Evolutionary conservation across 202 grass and related monocot species (phyloP).

Genomic region (Elaeis oleifera): DNA sequence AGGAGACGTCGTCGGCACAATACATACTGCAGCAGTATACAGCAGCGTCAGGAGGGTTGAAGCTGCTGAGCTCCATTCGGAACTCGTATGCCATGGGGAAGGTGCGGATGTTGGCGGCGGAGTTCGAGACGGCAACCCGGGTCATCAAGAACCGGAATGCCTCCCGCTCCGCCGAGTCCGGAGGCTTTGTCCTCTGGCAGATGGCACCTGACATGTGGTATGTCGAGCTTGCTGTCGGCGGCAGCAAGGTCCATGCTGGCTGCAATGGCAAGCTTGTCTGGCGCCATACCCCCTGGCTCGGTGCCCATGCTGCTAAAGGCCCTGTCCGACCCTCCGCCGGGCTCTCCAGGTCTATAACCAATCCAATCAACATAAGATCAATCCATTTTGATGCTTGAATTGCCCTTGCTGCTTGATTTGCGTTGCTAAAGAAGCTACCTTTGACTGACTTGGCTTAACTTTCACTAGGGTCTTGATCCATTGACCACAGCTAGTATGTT

Average conservation of each 20-base stretch:
- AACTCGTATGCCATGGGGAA: slow-evolving; percentile 77
- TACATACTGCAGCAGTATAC: slow-evolving; percentile 94
- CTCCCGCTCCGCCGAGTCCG: slow-evolving; percentile 36
- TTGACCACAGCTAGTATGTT: slow-evolving; percentile 78
- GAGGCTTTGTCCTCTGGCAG: slow-evolving; percentile 82
- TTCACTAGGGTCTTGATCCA: slow-evolving; percentile 50
- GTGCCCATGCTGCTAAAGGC: slow-evolving; percentile 71
- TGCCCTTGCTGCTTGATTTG: neutral
- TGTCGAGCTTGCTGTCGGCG: slow-evolving; percentile 70
- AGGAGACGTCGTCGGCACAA: slow-evolving; percentile 91
- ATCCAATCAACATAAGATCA: neutral
- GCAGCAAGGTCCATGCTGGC: slow-evolving; percentile 79
- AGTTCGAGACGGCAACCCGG: slow-evolving; percentile 56
- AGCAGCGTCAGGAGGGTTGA: slow-evolving; percentile 71
- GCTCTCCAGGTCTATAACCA: slow-evolving; percentile 54
- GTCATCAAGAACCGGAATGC: slow-evolving; percentile 63
- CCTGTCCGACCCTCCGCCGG: slow-evolving; percentile 81
- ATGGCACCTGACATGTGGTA: slow-evolving; percentile 97
- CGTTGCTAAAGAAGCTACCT: neutral
- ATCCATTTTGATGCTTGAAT: no score
- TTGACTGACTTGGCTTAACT: neutral
- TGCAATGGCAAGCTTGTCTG: slow-evolving; percentile 77
- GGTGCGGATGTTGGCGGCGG: slow-evolving; percentile 62
- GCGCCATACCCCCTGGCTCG: slow-evolving; percentile 84
- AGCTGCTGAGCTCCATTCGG: slow-evolving; percentile 49